Evolutionary conservation across 2,329 filamentous ascomycete species (phyloP), one percentile per base, ranked within the genome.

Genomic region (Escovopsis sp.): DNA sequence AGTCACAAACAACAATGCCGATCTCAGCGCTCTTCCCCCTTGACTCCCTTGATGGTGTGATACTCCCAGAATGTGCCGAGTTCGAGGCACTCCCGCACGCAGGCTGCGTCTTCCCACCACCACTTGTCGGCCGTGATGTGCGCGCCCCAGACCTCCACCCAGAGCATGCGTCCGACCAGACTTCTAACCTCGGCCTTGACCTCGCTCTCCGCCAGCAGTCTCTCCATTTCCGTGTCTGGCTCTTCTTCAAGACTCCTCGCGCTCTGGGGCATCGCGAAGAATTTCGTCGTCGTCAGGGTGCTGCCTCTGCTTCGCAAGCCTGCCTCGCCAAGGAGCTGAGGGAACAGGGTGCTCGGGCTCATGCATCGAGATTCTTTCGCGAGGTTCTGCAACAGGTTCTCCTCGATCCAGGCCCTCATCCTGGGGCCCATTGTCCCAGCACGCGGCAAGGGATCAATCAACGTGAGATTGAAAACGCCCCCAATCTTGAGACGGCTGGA

Each of bases 391-490:
- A 80, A 55, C 0, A 84, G 62, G 41, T 80, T 65, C 4, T 72
- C 65, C 36, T 80, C 73, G 3, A 84, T 61, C 80, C 80, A 84
- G 1, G 62, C 56, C 33, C 70, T 64, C 53, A 84, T 60, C 2
- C 62, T 60, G 0, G 73, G 75, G 0, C 80, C 80, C 23, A 75
- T 62, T 0, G 70, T 76, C 2, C 64, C 59, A 4, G 69, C 60
- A 1, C 70, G 62, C 0, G 80, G 80, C 7, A 72, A 61, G 0
- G 80, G 75, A 44, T 84, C 76, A 48, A 83, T 72, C 15, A 83
- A 59, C 0, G 71, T 70, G 12, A 84, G 58, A 45, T 79, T 69
- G 11, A 83, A 56, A 18, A 65, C 61, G 1, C 79, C 77, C 0
- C 69, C 67, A 0, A 68, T 65, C 4, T 66, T 61, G 3, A 84